Percentiles rank a stretch among this genome's conserved stretches.
phyloP scores from a whole-genome alignment of 2,329 filamentous ascomycete genomes.

The Colletotrichum echinochloae region DNA sequence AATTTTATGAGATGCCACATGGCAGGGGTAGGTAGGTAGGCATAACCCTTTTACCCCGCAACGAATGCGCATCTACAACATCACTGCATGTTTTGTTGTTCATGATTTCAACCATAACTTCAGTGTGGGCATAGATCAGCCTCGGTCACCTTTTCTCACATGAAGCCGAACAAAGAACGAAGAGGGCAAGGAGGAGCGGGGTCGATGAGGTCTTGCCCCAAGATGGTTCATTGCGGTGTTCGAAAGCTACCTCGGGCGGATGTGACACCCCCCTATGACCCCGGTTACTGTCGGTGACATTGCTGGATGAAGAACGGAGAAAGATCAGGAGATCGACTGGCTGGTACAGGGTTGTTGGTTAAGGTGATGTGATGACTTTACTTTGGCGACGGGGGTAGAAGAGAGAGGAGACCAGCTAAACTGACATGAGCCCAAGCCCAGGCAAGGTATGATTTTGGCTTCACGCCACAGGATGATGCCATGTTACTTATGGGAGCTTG shows the following conservation, averaged over 20 bases:
- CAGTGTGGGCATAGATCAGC: too few relatives aligned
- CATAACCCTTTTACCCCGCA: conserved; percentile 3
- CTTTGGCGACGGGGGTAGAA: neutral
- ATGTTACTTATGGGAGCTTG: neutral
- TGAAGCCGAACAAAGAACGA: conserved; percentile 18
- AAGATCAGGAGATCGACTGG: neutral
- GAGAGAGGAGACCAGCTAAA: neutral
- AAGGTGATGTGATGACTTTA: neutral
- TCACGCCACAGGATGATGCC: neutral
- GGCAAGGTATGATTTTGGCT: neutral
- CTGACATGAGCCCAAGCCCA: neutral
- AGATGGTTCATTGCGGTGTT: conserved; percentile 20
- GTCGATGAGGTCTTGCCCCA: conserved; percentile 15
- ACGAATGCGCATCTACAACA: neutral
- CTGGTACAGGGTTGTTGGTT: neutral
- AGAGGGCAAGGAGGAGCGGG: neutral
- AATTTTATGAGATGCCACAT: neutral
- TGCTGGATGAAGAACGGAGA: conserved; percentile 16
- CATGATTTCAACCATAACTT: too few relatives aligned
- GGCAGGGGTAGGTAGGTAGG: neutral
- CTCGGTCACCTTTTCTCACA: conserved; percentile 21
- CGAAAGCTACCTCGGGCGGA: conserved; percentile 23
- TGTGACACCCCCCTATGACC: conserved; percentile 18
- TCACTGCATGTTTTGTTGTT: neutral
- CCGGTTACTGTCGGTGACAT: conserved; percentile 23